phyloP scores from a whole-genome alignment of 139 green algal species.

The Yamagishiella unicocca region DNA sequence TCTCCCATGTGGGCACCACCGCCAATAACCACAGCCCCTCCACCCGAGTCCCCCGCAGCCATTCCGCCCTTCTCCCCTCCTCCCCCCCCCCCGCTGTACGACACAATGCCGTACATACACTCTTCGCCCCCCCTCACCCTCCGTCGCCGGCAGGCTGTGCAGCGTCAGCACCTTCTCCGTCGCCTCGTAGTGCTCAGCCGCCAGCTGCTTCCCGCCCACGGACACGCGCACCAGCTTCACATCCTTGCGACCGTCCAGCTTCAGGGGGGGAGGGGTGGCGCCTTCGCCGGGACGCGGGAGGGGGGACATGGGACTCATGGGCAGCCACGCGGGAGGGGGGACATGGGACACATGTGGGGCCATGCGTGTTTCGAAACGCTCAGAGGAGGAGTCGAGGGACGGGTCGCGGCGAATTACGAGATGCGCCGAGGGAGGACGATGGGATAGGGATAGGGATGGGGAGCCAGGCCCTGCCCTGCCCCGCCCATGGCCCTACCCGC shows the following conservation, averaged over 20 bases:
- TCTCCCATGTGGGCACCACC: no score
- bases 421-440: no score
- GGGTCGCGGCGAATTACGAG: no score
- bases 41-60: no score
- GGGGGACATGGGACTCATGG: neutral
- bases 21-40: no score
- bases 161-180: slow-evolving; percentile 67
- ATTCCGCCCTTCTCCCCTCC: neutral
- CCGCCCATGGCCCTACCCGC: no score
- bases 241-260: slow-evolving; percentile 63
- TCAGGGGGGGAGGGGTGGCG: slow-evolving; percentile 21
- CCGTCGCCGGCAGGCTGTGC: slow-evolving; percentile 41
- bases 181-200: slow-evolving; percentile 51
- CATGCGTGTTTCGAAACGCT: no score
- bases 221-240: slow-evolving; percentile 70
- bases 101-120: neutral
- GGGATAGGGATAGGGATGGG: no score
- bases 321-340: no score
- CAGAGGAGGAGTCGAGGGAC: no score
- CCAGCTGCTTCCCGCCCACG: slow-evolving; percentile 63
- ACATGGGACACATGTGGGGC: no score
- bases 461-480: no score
- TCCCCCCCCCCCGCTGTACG: neutral
- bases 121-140: neutral
- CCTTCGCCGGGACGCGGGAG: neutral